Conservation (phyloP, 1,139 yeast genomes). For the Pichia sp. region DNA sequence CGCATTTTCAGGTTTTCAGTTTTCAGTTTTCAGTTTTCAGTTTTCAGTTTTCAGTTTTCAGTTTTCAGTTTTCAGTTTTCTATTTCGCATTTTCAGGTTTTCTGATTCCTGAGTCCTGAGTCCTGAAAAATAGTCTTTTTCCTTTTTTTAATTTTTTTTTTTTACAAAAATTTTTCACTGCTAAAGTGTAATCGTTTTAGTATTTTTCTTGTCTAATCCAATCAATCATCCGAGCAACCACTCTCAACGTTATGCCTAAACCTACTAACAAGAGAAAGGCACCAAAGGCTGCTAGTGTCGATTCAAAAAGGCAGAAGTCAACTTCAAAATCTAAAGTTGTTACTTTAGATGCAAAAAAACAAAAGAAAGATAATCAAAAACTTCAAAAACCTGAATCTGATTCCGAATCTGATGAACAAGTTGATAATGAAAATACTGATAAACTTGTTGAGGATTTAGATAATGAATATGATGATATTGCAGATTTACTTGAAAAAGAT, state of each 20-base stretch:
- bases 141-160: not conserved
- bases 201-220: not conserved
- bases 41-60: no score
- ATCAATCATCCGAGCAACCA: not conserved
- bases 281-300: not conserved
- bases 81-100: not conserved
- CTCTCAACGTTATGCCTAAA: not conserved
- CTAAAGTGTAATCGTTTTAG: not conserved
- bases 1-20: no score
- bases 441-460: constrained; percentile 44
- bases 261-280: constrained; percentile 7
- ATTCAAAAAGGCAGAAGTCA: not conserved
- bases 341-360: constrained; percentile 10
- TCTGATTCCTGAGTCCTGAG: no score
- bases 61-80: not conserved
- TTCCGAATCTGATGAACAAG: constrained; percentile 14
- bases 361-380: not conserved
- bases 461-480: constrained; percentile 51
- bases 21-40: no score
- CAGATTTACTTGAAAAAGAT: constrained; percentile 39
- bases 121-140: no score
- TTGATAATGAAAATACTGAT: constrained; percentile 34
- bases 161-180: not conserved
- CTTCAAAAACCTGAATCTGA: not conserved
- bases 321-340: not conserved